phyloP scores from a whole-genome alignment of 495 filamentous ascomycete genomes.

The Penicillium manginii region DNA sequence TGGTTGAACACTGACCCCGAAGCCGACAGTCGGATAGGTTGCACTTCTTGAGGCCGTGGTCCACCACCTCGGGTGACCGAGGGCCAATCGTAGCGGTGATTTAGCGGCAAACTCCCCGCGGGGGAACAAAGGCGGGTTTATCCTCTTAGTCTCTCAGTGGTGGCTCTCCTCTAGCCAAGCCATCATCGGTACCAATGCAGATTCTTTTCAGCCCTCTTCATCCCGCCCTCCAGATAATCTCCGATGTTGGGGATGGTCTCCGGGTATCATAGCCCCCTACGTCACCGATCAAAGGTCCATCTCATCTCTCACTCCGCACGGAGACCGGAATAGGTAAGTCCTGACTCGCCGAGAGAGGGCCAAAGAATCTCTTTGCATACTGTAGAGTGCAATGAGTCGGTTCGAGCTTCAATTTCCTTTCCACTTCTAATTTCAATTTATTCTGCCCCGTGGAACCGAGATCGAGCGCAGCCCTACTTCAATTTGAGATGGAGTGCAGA shows the following conservation, averaged over 20 bases:
- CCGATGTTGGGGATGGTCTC: constrained; percentile 4
- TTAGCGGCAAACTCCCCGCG: not conserved
- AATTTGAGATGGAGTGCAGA: not conserved
- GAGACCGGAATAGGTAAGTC: constrained; percentile 2
- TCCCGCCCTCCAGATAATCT: not conserved
- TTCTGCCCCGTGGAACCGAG: not conserved
- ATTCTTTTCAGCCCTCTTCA: not conserved
- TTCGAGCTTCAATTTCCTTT: not conserved
- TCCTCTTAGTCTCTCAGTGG: not conserved
- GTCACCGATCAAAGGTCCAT: not conserved
- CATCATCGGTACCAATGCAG: constrained; percentile 1
- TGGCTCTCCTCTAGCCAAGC: not conserved
- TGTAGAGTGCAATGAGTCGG: not conserved
- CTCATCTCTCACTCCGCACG: not conserved
- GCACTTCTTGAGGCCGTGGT: not conserved
- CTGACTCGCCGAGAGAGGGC: not conserved
- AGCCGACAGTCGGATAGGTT: constrained; percentile 11
- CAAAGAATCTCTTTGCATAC: not conserved
- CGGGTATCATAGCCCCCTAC: not conserved
- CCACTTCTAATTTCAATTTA: not conserved
- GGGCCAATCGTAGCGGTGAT: not conserved
- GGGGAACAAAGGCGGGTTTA: constrained; percentile 1
- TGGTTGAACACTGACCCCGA: constrained; percentile 1
- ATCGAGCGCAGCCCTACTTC: not conserved
- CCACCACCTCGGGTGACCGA: constrained; percentile 1